A percentile compares a stretch with the other conserved stretches of the same genome.
These are phyloP conservation scores for Taphrina pruni DNA, from an alignment of 1,139 yeast species.

Conservation along the genomic window DNA sequence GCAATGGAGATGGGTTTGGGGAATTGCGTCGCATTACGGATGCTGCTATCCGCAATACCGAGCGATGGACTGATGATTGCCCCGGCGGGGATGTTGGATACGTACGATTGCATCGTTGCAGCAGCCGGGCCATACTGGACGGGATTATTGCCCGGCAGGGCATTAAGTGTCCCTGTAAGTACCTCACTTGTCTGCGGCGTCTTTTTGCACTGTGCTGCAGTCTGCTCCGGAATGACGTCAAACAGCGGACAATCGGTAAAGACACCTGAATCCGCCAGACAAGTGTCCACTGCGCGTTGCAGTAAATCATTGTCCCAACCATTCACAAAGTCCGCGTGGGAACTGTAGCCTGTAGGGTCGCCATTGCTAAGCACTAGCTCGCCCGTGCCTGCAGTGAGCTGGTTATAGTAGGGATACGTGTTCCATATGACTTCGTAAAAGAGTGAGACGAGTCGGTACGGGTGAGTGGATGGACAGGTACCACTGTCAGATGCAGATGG, in stretches of 20 bases:
- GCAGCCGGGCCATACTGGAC: slow-evolving; percentile 34
- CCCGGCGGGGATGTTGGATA: slow-evolving; percentile 16
- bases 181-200: slow-evolving; percentile 25
- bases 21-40: slow-evolving; percentile 28
- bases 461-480: slow-evolving; percentile 41
- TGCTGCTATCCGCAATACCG: slow-evolving; percentile 24
- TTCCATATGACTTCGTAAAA: slow-evolving; percentile 42
- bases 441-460: slow-evolving; percentile 35
- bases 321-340: slow-evolving; percentile 43
- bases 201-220: slow-evolving; percentile 27
- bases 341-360: slow-evolving; percentile 43
- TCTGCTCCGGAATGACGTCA: slow-evolving; percentile 14
- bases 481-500: slow-evolving; percentile 37
- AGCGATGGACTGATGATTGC: slow-evolving; percentile 11
- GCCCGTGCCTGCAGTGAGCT: slow-evolving; percentile 32
- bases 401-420: slow-evolving; percentile 17
- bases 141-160: slow-evolving; percentile 39
- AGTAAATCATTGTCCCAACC: slow-evolving; percentile 43
- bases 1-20: slow-evolving; percentile 19
- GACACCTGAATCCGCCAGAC: slow-evolving; percentile 41
- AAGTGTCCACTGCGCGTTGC: slow-evolving; percentile 41
- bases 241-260: slow-evolving; percentile 41
- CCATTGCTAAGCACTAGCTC: slow-evolving; percentile 40
- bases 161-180: slow-evolving; percentile 33
- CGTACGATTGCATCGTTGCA: slow-evolving; percentile 22